Conservation (phyloP, 345 rosid genomes). For the Jatropha curcas region DNA sequence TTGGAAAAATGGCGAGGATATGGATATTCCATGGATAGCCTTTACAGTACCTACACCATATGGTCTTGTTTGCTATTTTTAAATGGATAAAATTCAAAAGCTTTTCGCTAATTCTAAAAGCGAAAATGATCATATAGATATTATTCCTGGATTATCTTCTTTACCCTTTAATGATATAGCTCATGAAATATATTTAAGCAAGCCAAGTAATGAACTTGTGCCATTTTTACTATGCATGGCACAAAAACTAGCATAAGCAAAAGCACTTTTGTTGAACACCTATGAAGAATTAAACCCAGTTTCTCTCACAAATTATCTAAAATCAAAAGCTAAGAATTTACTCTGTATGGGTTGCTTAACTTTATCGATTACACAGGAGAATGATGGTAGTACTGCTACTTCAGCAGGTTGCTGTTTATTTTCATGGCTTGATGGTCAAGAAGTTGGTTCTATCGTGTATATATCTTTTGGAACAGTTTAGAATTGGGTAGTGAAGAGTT, state of each 20-base stretch:
- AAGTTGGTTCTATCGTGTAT: neutral
- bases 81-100: neutral
- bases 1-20: neutral
- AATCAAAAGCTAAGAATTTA: neutral
- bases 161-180: neutral
- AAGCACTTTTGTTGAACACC: neutral
- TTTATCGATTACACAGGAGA: fast-evolving
- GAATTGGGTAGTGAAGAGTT: neutral
- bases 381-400: too few relatives aligned
- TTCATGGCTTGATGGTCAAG: slow-evolving; percentile 11
- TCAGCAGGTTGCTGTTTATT: too few relatives aligned
- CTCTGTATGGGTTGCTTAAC: slow-evolving; percentile 1
- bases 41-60: slow-evolving; percentile 5
- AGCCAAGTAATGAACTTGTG: neutral
- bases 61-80: neutral
- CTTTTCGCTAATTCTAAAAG: neutral
- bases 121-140: neutral
- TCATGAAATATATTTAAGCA: neutral
- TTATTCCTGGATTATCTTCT: slow-evolving; percentile 6
- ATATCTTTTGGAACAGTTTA: neutral
- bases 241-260: neutral
- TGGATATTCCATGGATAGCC: neutral
- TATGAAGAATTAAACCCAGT: slow-evolving; percentile 4
- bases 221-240: neutral
- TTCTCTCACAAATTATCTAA: neutral